A percentile compares a stretch with the other conserved stretches of the same genome.
Evolutionary conservation across 257 asterid species (phyloP).

Genomic region (Jasminum sambac): DNA sequence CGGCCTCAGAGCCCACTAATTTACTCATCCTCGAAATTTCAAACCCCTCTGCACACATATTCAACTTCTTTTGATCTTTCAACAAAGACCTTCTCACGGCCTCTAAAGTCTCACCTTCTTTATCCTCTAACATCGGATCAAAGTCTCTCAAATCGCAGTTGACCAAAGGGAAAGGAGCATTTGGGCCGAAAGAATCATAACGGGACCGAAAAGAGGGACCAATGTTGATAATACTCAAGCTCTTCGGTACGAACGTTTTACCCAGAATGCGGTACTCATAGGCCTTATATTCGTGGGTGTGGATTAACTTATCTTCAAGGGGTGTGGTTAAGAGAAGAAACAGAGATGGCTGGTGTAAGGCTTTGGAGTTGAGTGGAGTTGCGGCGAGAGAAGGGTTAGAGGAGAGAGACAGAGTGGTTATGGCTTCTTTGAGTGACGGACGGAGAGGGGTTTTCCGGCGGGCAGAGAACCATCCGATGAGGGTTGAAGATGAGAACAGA

Average conservation of each 20-base stretch:
- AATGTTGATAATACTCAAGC: constrained; percentile 58
- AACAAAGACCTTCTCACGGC: constrained; percentile 27
- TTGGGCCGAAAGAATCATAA: constrained; percentile 72
- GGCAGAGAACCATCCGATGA: constrained; percentile 52
- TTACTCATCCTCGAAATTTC: constrained; percentile 56
- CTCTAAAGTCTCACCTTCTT: constrained; percentile 33
- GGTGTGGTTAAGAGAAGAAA: constrained; percentile 85
- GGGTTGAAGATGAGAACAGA: constrained; percentile 25
- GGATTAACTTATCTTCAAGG: constrained; percentile 67
- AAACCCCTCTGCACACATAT: constrained; percentile 61
- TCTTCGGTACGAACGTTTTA: constrained; percentile 57
- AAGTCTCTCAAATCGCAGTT: constrained; percentile 47
- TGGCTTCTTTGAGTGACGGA: constrained; percentile 52
- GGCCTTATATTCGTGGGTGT: constrained; percentile 82
- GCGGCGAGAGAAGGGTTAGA: constrained; percentile 42
- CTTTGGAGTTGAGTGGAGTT: constrained; percentile 46
- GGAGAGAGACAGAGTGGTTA: constrained; percentile 42
- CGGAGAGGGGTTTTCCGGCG: constrained; percentile 67
- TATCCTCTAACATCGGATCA: constrained; percentile 68
- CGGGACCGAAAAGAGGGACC: constrained; percentile 84
- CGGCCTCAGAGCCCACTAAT: constrained; percentile 61
- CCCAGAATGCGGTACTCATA: constrained; percentile 45
- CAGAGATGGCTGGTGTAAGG: constrained; percentile 57
- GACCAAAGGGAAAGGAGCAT: constrained; percentile 61
- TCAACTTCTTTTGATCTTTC: constrained; percentile 63